Conservation (phyloP, 805 yeast species). For the Barnettozyma sp. region DNA sequence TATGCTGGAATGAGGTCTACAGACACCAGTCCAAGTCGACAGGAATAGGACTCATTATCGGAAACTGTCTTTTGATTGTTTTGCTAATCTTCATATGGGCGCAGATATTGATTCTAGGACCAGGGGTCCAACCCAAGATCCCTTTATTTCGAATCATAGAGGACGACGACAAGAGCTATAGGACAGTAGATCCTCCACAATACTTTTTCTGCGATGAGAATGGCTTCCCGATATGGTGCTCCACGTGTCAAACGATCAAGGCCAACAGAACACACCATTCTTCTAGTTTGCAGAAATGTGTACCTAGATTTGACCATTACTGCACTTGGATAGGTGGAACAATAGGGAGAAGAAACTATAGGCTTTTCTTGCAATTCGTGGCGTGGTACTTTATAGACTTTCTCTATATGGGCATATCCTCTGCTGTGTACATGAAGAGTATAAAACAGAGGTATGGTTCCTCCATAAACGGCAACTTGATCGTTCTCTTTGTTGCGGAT, state of each 20-base stretch:
- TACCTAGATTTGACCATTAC: constrained; percentile 75
- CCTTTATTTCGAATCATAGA: constrained; percentile 30
- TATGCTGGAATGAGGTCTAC: constrained; percentile 26
- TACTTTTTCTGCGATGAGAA: constrained; percentile 59
- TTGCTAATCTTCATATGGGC: constrained; percentile 37
- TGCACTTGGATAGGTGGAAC: constrained; percentile 73
- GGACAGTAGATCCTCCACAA: constrained; percentile 41
- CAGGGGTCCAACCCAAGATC: constrained; percentile 42
- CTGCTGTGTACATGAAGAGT: constrained; percentile 28
- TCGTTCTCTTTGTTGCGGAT: constrained; percentile 39
- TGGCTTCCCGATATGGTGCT: constrained; percentile 77
- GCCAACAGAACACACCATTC: constrained; percentile 69
- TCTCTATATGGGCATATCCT: constrained; percentile 33
- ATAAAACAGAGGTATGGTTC: constrained; percentile 22
- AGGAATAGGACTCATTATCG: constrained; percentile 29
- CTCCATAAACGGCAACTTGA: constrained; percentile 42
- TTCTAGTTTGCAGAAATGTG: constrained; percentile 45
- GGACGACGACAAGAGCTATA: constrained; percentile 18
- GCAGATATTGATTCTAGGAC: constrained; percentile 42
- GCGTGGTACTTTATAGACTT: constrained; percentile 33
- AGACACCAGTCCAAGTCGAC: constrained; percentile 22
- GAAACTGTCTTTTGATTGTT: constrained; percentile 24
- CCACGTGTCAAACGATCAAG: constrained; percentile 57
- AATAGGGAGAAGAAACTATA: constrained; percentile 63
- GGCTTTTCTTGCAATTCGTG: constrained; percentile 49